Evolutionary conservation across 2,329 filamentous ascomycete genomes (phyloP).

Genomic region (Parafenestella ontariensis): DNA sequence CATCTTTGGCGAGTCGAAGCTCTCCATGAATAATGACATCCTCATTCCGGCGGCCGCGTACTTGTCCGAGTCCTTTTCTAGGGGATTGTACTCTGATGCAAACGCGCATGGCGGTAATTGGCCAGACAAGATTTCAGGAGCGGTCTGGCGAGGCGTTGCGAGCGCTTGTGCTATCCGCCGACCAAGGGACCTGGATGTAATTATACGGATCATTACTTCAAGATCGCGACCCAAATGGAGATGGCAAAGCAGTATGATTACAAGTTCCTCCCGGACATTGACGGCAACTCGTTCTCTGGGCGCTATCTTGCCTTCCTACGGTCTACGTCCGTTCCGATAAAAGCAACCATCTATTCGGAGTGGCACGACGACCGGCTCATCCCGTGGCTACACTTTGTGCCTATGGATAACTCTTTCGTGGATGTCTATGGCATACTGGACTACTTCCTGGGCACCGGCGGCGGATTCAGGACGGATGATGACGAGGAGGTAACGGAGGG

Average conservation of each 20-base stretch:
- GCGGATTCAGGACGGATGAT: not conserved
- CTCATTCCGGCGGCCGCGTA: slow-evolving; percentile 60
- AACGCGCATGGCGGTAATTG: slow-evolving; percentile 50
- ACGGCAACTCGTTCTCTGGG: slow-evolving; percentile 65
- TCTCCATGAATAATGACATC: slow-evolving; percentile 61
- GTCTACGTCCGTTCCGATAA: slow-evolving; percentile 75
- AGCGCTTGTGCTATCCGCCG: slow-evolving; percentile 54
- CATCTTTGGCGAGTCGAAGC: slow-evolving; percentile 59
- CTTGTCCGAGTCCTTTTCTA: slow-evolving; percentile 51
- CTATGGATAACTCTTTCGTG: slow-evolving; percentile 76
- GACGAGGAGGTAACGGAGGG: slow-evolving; percentile 15
- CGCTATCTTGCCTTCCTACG: slow-evolving; percentile 64
- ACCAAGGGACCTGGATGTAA: slow-evolving; percentile 51
- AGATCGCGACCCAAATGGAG: slow-evolving; percentile 36
- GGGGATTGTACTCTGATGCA: slow-evolving; percentile 50
- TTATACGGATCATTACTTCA: slow-evolving; percentile 55
- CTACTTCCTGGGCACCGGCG: slow-evolving; percentile 68
- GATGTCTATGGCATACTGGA: slow-evolving; percentile 77
- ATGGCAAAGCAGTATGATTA: slow-evolving; percentile 55
- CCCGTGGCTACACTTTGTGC: slow-evolving; percentile 82
- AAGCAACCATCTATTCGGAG: slow-evolving; percentile 78
- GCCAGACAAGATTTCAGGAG: slow-evolving; percentile 50
- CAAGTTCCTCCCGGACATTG: slow-evolving; percentile 79
- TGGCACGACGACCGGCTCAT: slow-evolving; percentile 77
- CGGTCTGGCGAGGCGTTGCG: slow-evolving; percentile 58